Evolutionary conservation across 352 stramenopile species (phyloP).

Genomic region (Phytophthora tentaculata): DNA sequence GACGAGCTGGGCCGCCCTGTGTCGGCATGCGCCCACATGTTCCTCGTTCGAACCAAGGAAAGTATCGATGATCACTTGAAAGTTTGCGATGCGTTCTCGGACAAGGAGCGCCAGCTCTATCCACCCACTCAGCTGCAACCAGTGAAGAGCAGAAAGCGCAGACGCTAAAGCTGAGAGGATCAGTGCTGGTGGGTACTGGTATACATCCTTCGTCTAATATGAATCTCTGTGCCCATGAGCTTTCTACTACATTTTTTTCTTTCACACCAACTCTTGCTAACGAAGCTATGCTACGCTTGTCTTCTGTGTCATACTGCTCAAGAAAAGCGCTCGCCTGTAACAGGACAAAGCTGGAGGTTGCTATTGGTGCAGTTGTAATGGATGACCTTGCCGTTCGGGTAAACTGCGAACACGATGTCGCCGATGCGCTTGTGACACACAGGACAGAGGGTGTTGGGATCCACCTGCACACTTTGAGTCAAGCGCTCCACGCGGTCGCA

Average conservation of each 20-base stretch:
- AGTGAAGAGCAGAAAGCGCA: constrained; percentile 12
- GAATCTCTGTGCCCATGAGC: constrained; percentile 28
- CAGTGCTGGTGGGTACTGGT: neutral
- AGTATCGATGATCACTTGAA: constrained; percentile 79
- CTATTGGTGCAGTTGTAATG: constrained; percentile 91
- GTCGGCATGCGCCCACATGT: constrained; percentile 76
- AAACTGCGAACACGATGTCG: constrained; percentile 89
- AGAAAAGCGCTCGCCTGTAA: constrained; percentile 83
- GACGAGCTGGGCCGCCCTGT: constrained; percentile 47
- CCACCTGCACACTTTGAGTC: constrained; percentile 82
- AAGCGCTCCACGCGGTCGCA: constrained; percentile 84
- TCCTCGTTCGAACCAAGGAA: constrained; percentile 55
- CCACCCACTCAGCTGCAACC: constrained; percentile 33
- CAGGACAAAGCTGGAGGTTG: constrained; percentile 80
- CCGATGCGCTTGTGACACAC: constrained; percentile 89
- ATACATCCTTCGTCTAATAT: constrained; percentile 34
- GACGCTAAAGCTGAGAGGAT: constrained; percentile 18
- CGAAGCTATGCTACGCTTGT: constrained; percentile 18
- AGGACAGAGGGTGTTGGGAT: constrained; percentile 78
- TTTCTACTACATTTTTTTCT: constrained; percentile 36
- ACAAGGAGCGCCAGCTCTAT: constrained; percentile 54
- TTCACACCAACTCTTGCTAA: constrained; percentile 33
- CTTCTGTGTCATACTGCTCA: constrained; percentile 28
- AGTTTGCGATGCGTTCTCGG: constrained; percentile 70
- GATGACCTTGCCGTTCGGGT: constrained; percentile 85